These are phyloP conservation scores for Aspergillus nomiae DNA, from an alignment of 2,329 filamentous ascomycete species.

Conservation along the genomic window DNA sequence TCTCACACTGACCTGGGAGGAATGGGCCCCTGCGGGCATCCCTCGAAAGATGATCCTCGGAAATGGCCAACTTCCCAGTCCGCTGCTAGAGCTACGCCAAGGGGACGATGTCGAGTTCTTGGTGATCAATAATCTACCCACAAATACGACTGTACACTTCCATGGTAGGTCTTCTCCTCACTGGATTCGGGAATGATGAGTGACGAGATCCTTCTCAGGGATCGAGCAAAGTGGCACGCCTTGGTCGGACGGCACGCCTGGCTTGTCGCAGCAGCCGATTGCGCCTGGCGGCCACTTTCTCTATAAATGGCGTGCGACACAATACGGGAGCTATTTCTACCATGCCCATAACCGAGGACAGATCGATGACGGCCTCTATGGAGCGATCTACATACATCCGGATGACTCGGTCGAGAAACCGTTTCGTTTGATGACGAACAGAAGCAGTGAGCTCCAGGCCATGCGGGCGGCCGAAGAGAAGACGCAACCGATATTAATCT, in stretches of 20 bases:
- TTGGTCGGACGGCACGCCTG: constrained; percentile 61
- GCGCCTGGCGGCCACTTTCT: constrained; percentile 50
- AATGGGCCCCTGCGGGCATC: constrained; percentile 30
- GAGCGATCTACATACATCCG: constrained; percentile 54
- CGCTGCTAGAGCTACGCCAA: constrained; percentile 26
- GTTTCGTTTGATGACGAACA: constrained; percentile 51
- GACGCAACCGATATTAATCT: constrained; percentile 52
- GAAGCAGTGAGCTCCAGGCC: constrained; percentile 37
- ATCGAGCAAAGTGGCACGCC: constrained; percentile 54
- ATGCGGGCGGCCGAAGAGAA: constrained; percentile 53
- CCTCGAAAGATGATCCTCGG: constrained; percentile 29
- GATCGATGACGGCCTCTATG: constrained; percentile 62
- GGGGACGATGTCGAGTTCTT: constrained; percentile 31
- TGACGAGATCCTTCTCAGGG: constrained; percentile 14
- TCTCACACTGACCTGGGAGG: constrained; percentile 35
- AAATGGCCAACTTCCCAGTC: constrained; percentile 33
- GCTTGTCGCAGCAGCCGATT: constrained; percentile 56
- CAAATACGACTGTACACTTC: constrained; percentile 30
- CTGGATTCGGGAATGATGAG: background rate
- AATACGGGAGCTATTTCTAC: constrained; percentile 62
- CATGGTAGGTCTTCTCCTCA: constrained; percentile 26
- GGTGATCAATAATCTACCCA: constrained; percentile 29
- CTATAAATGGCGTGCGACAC: constrained; percentile 56
- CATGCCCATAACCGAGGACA: constrained; percentile 58
- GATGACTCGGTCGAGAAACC: constrained; percentile 43